Conservation (phyloP, 768 basidiomycete genomes). For the Ramaria rubella region DNA sequence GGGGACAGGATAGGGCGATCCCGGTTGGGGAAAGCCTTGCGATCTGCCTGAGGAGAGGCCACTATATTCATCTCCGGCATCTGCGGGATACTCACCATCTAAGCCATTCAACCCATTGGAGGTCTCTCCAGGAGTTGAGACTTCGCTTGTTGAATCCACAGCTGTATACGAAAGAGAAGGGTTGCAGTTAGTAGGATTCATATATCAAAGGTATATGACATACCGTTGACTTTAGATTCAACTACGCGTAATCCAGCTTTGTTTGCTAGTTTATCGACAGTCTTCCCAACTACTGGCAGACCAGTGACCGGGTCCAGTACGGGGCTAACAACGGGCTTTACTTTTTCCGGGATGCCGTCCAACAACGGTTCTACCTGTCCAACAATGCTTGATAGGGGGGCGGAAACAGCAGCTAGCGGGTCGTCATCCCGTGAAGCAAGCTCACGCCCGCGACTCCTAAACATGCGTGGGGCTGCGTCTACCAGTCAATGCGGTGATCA, state of each 20-base stretch:
- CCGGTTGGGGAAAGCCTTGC: too few species aligned
- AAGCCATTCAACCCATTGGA: too few species aligned
- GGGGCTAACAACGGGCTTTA: not conserved
- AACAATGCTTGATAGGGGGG: not conserved
- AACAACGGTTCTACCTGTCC: not conserved
- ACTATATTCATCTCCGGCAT: too few species aligned
- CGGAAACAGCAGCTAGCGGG: not conserved
- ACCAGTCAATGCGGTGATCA: not conserved
- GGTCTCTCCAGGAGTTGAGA: not conserved
- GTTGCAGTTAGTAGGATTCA: not conserved
- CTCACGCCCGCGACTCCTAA: not conserved
- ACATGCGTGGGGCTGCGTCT: not conserved
- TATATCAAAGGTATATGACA: too few species aligned
- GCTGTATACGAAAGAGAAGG: not conserved
- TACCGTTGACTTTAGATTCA: not conserved
- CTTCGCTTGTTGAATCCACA: not conserved
- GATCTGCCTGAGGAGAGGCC: too few species aligned
- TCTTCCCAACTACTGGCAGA: not conserved
- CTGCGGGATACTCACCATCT: too few species aligned
- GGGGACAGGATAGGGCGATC: too few species aligned
- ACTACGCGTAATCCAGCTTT: not conserved
- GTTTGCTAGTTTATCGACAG: not conserved
- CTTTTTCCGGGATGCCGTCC: not conserved
- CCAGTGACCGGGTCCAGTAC: not conserved
- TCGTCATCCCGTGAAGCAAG: not conserved